phyloP scores from a whole-genome alignment of 768 basidiomycete species.

The Wakefieldia striispora region DNA sequence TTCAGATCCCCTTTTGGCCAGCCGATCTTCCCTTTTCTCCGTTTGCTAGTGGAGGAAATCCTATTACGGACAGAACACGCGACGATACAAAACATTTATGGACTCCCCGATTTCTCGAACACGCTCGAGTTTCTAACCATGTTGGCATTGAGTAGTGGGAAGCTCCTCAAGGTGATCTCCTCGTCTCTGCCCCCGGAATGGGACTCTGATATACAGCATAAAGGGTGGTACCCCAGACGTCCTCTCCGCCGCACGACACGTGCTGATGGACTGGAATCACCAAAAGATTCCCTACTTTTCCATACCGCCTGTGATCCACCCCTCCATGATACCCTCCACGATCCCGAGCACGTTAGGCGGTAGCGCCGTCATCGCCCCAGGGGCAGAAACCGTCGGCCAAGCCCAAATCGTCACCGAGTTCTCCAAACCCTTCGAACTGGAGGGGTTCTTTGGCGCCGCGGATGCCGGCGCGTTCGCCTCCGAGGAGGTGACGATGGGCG shows the following conservation, averaged over 20 bases:
- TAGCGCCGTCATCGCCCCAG: conserved; percentile 50
- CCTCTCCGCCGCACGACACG: conserved; percentile 73
- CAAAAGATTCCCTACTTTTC: conserved; percentile 94
- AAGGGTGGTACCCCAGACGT: conserved; percentile 92
- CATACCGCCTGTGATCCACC: conserved; percentile 72
- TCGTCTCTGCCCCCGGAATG: neutral
- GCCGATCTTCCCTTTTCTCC: neutral
- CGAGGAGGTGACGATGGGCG: conserved; percentile 44
- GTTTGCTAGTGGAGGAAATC: conserved; percentile 77
- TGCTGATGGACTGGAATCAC: conserved; percentile 92
- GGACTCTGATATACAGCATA: neutral
- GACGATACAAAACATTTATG: conserved; percentile 83
- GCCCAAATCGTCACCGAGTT: conserved; percentile 72
- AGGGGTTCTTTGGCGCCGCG: conserved; percentile 75
- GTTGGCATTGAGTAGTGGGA: conserved; percentile 79
- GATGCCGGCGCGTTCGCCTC: conserved; percentile 74
- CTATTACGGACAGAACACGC: conserved; percentile 63
- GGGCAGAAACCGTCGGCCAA: conserved; percentile 78
- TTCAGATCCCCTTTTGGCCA: neutral
- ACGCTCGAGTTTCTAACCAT: conserved; percentile 87
- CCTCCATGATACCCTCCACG: conserved; percentile 63
- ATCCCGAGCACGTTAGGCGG: conserved; percentile 35
- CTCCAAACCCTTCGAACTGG: conserved; percentile 77
- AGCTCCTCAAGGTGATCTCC: conserved; percentile 69
- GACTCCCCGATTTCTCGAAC: conserved; percentile 69